Conservation (phyloP, 2,329 filamentous ascomycete species). For the Triangularia verruculosa region DNA sequence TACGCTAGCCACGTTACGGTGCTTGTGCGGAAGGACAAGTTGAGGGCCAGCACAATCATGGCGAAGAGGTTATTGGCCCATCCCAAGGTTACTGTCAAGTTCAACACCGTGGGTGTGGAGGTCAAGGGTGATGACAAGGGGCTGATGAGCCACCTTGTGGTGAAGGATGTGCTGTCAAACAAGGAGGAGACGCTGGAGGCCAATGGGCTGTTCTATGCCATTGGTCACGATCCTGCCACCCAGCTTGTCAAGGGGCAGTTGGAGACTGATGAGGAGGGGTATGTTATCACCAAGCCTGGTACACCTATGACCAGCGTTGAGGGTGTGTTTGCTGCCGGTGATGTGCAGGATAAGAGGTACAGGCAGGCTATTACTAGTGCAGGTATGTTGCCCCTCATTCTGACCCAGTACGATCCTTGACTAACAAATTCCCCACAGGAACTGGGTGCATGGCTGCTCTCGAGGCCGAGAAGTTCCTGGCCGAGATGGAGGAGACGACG, state of each 20-base stretch:
- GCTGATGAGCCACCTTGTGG: constrained; percentile 81
- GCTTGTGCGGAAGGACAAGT: constrained; percentile 79
- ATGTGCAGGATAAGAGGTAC: constrained; percentile 98
- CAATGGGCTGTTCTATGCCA: constrained; percentile 93
- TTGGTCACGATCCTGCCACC: constrained; percentile 94
- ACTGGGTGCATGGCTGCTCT: constrained; percentile 94
- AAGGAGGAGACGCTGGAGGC: constrained; percentile 80
- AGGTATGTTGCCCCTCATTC: constrained; percentile 55
- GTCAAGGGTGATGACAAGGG: constrained; percentile 81
- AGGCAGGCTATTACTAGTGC: constrained; percentile 97
- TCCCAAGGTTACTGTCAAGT: constrained; percentile 87
- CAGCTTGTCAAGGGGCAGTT: constrained; percentile 86
- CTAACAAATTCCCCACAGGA: constrained; percentile 49
- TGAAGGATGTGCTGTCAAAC: constrained; percentile 76
- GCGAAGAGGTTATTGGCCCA: constrained; percentile 76
- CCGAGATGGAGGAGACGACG: constrained; percentile 64
- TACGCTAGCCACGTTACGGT: constrained; percentile 95
- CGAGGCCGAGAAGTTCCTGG: constrained; percentile 90
- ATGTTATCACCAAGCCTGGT: constrained; percentile 84
- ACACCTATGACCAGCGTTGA: constrained; percentile 83
- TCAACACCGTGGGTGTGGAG: constrained; percentile 77
- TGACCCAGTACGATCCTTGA: neutral
- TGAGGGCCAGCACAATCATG: constrained; percentile 90
- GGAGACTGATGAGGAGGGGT: constrained; percentile 83
- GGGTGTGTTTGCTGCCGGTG: constrained; percentile 93